These are phyloP conservation scores for Stagonosporopsis chrysanthemi DNA, from an alignment of 2,329 filamentous ascomycete genomes.

Conservation along the genomic window DNA sequence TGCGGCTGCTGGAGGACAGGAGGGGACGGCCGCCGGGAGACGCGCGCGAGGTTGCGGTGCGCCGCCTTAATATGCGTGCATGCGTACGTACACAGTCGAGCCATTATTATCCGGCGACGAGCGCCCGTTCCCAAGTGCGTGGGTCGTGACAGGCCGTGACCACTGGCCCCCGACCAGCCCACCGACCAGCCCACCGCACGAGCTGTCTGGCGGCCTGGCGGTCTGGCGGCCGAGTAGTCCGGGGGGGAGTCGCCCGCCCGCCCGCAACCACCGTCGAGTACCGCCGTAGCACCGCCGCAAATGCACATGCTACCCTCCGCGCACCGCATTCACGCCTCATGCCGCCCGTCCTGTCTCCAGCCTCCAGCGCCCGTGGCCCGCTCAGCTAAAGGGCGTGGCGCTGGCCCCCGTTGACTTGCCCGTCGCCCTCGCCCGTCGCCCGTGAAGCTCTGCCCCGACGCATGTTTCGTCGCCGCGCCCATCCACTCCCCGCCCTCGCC, in stretches of 20 bases:
- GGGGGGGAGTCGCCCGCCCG: background rate
- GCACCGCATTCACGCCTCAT: background rate
- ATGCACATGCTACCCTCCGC: background rate
- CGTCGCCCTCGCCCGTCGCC: too few species aligned
- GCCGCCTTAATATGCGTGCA: too few species aligned
- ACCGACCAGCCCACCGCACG: too few species aligned
- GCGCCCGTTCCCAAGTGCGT: background rate
- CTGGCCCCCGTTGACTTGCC: too few species aligned
- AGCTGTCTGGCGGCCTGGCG: too few species aligned
- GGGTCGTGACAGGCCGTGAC: background rate
- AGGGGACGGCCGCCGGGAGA: too few species aligned
- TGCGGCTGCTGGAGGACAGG: too few species aligned
- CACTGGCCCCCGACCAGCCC: too few species aligned
- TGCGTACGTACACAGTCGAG: too few species aligned
- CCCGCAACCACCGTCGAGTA: background rate
- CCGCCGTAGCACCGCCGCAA: background rate
- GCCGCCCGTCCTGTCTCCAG: background rate
- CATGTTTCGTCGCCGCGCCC: conserved; percentile 14
- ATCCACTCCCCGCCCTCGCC: conserved; percentile 1
- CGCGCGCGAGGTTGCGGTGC: too few species aligned
- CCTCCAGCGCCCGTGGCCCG: background rate
- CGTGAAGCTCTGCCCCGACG: background rate
- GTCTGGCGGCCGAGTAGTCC: too few species aligned
- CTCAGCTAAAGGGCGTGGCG: too few species aligned
- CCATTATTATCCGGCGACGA: background rate